Conservation (phyloP, 129 eudicot species). For the Artemisia annua region DNA sequence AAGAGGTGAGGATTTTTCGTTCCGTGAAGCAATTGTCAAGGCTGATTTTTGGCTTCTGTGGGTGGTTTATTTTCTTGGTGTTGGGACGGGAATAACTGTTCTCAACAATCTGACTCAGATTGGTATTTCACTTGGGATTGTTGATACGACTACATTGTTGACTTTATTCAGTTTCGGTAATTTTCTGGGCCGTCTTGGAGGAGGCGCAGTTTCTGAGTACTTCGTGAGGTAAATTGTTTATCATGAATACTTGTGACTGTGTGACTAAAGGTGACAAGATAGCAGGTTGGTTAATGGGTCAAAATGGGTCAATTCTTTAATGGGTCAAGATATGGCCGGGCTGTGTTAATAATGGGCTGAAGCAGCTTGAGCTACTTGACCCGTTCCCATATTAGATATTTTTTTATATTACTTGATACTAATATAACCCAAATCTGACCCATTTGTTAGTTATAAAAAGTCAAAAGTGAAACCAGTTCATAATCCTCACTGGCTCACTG, state of each 20-base stretch:
- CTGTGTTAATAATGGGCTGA: not conserved
- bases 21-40: constrained; percentile 71
- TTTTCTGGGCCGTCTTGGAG: constrained; percentile 82
- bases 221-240: constrained; percentile 58
- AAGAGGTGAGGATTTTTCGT: constrained; percentile 79
- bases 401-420: too few relatives aligned
- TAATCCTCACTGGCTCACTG: too few relatives aligned
- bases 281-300: not conserved
- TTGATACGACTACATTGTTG: constrained; percentile 64
- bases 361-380: not conserved
- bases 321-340: too few relatives aligned
- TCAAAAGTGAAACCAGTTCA: too few relatives aligned
- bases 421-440: too few relatives aligned
- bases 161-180: constrained; percentile 83
- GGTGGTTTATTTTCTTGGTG: constrained; percentile 74
- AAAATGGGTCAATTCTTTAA: not conserved
- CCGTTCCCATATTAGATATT: not conserved
- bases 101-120: constrained; percentile 89
- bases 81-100: constrained; percentile 87
- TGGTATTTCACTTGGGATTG: constrained; percentile 58
- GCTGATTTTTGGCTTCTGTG: constrained; percentile 96
- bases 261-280: not conserved
- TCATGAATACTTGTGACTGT: not conserved
- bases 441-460: too few relatives aligned
- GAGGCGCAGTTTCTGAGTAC: constrained; percentile 79